Evolutionary conservation across 2,329 filamentous ascomycete species (phyloP), one percentile per base, ranked within the genome.

Genomic region (Zasmidium cellare): DNA sequence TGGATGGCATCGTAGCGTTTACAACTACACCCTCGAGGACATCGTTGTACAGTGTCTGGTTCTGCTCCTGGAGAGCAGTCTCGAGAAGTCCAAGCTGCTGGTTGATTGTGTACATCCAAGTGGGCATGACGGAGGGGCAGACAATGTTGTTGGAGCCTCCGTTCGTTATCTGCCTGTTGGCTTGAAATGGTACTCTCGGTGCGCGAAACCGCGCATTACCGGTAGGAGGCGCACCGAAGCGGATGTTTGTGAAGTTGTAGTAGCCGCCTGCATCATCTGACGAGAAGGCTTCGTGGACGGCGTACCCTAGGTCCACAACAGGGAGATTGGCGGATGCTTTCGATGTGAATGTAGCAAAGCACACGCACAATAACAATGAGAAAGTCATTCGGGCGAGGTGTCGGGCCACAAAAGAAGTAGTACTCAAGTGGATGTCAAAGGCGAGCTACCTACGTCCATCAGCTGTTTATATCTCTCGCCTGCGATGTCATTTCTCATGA

Each of bases 241-340:
- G 77, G 60, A 85, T 84, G 62, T 84, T 84, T 51, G 72, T 77
- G 70, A 85, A 85, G 60, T 80, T 82, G 70, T 82, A 84, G 31
- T 53, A 58, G 19, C 58, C 45, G 59, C 38, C 46, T 9, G 45
- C 60, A 2, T 52, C 23, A n/a, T 49, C 25, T 19, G 16, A 25
- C 3, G 20, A 14, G 19, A 28, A 19, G 16, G 46, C 46, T 25
- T 28, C 20, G 11, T 49, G 46, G 16, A 49, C n/a, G 3, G 24
- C n/a, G 19, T 49, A 49, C 14, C 46, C 46, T n/a, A 49, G 46
- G 23, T 49, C 46, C 9, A 49, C 46, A n/a, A 49, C 23, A 28
- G 46, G 46, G 24, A 49, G 46, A n/a, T n/a, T n/a, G n/a, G n/a
- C n/a, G n/a, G n/a, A n/a, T n/a, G n/a, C n/a, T n/a, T n/a, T n/a